A percentile compares a stretch with the other conserved stretches of the same genome.
Evolutionary conservation across 179 eudicot genomes (phyloP).

Genomic region (Actinidia chinensis): DNA sequence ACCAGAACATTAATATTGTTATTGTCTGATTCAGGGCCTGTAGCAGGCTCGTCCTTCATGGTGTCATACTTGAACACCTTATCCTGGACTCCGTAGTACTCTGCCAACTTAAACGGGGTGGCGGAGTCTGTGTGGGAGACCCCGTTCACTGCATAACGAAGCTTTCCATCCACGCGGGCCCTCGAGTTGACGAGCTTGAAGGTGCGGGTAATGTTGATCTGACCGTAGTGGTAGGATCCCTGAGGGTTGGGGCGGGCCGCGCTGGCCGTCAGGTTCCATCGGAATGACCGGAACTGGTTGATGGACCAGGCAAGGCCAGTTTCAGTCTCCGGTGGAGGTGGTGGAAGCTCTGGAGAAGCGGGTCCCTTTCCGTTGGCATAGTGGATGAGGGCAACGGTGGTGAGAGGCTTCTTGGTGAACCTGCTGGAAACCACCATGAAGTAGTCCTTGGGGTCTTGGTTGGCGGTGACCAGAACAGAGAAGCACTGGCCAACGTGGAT

Average conservation of each 20-base stretch:
- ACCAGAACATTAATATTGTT: slow-evolving; percentile 8
- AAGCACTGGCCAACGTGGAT: slow-evolving; percentile 31
- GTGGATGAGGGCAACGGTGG: slow-evolving; percentile 9
- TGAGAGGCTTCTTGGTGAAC: slow-evolving; percentile 17
- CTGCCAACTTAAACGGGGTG: slow-evolving; percentile 67
- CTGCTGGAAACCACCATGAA: slow-evolving; percentile 27
- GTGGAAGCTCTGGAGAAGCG: slow-evolving; percentile 18
- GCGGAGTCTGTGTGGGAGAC: slow-evolving; percentile 43
- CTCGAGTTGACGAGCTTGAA: slow-evolving; percentile 43
- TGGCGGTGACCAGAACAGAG: slow-evolving; percentile 28
- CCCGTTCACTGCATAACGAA: slow-evolving; percentile 48
- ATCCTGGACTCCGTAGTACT: slow-evolving; percentile 41
- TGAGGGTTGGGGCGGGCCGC: slow-evolving; percentile 79
- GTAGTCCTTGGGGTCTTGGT: slow-evolving; percentile 27
- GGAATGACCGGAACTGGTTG: slow-evolving; percentile 35
- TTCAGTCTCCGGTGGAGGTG: slow-evolving; percentile 14
- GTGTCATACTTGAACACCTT: slow-evolving; percentile 45
- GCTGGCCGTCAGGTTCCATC: slow-evolving; percentile 69
- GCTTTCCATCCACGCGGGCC: slow-evolving; percentile 41
- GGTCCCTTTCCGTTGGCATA: slow-evolving; percentile 25
- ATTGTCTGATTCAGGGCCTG: neutral
- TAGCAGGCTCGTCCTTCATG: slow-evolving; percentile 36
- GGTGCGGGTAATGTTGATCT: slow-evolving; percentile 41
- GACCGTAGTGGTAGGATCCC: slow-evolving; percentile 69
- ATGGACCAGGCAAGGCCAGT: slow-evolving; percentile 26